phyloP scores from a whole-genome alignment of 1,139 yeast species.

The Pichia sp. region DNA sequence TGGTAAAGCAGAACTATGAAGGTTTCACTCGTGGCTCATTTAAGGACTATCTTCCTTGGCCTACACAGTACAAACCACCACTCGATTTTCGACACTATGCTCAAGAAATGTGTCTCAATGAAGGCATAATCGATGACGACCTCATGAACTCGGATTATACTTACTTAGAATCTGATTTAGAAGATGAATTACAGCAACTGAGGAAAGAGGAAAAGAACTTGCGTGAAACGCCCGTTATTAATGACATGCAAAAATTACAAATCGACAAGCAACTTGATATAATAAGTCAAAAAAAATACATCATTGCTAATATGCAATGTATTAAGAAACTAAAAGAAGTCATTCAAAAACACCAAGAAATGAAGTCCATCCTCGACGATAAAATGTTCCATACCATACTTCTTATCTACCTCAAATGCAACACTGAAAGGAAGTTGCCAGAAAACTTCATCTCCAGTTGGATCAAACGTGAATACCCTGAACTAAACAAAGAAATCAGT shows the following conservation, averaged over 20 bases:
- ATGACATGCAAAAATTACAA: slow-evolving; percentile 49
- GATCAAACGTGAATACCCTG: slow-evolving; percentile 34
- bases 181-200: slow-evolving; percentile 24
- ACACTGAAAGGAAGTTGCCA: slow-evolving; percentile 30
- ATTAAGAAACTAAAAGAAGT: slow-evolving; percentile 33
- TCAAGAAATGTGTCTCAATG: slow-evolving; percentile 39
- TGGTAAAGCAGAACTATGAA: slow-evolving; percentile 62
- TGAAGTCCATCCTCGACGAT: slow-evolving; percentile 18
- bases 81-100: slow-evolving; percentile 50
- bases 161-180: slow-evolving; percentile 13
- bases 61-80: slow-evolving; percentile 82
- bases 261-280: slow-evolving; percentile 42
- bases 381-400: slow-evolving; percentile 37
- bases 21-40: slow-evolving; percentile 39
- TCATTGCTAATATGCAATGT: slow-evolving; percentile 50
- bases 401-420: slow-evolving; percentile 40
- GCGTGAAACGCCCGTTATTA: slow-evolving; percentile 41
- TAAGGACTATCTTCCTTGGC: slow-evolving; percentile 61
- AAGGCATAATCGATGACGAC: slow-evolving; percentile 32
- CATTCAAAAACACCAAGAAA: slow-evolving; percentile 12
- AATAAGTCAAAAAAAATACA: slow-evolving; percentile 40
- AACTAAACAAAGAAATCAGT: slow-evolving; percentile 11
- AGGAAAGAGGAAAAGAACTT: slow-evolving; percentile 30
- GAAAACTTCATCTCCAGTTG: slow-evolving; percentile 43
- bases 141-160: slow-evolving; percentile 24